These are phyloP conservation scores for Chrysoporthe deuterocubensis DNA, from an alignment of 2,329 filamentous ascomycete species.

Conservation along the genomic window DNA sequence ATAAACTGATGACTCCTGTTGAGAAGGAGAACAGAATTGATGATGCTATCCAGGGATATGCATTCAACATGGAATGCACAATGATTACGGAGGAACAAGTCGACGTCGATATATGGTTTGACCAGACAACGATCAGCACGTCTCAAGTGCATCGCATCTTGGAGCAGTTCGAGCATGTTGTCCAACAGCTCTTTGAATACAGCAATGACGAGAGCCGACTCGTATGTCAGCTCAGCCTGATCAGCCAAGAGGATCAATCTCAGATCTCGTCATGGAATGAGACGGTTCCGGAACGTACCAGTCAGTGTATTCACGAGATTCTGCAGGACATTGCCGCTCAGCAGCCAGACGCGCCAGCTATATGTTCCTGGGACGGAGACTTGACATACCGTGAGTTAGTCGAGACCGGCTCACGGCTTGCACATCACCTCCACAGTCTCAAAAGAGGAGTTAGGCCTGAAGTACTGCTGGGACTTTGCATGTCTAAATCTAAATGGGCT, in stretches of 20 bases:
- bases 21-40: background rate
- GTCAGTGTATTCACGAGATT: constrained; percentile 13
- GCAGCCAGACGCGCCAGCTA: constrained; percentile 32
- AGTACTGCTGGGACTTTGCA: constrained; percentile 39
- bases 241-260: background rate
- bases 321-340: background rate
- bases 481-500: constrained; percentile 41
- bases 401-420: constrained; percentile 23
- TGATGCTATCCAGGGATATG: constrained; percentile 12
- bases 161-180: background rate
- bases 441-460: constrained; percentile 34
- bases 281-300: constrained; percentile 4
- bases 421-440: background rate
- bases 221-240: background rate
- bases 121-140: background rate
- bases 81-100: background rate
- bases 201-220: background rate
- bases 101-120: background rate
- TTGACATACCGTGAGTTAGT: constrained; percentile 36
- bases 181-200: constrained; percentile 16
- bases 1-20: background rate
- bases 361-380: constrained; percentile 38
- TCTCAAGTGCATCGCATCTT: constrained; percentile 1
- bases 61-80: constrained; percentile 14
- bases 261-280: background rate